Evolutionary conservation across 768 basidiomycete species (phyloP).

Genomic region (Chalciporus piperatus): DNA sequence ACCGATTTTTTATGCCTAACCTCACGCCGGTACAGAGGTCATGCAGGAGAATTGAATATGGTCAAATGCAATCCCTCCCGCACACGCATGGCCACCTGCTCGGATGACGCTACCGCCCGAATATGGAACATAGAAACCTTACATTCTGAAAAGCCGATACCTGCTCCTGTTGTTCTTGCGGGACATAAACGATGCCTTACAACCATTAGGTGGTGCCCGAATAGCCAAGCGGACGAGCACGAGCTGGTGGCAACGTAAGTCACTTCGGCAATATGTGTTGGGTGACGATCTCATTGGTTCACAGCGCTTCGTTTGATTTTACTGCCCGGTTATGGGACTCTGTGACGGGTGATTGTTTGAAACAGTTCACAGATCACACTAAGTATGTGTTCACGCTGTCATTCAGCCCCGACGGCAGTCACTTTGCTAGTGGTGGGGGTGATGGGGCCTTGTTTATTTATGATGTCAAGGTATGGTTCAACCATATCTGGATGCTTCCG

Average conservation of each 20-base stretch:
- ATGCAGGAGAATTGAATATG: constrained; percentile 75
- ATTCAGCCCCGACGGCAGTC: constrained; percentile 72
- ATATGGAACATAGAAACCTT: constrained; percentile 68
- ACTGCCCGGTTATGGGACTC: constrained; percentile 85
- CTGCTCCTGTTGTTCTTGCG: constrained; percentile 39
- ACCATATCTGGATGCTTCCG: not conserved
- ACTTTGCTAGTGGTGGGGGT: constrained; percentile 73
- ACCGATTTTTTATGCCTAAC: not conserved
- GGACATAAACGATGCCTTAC: constrained; percentile 70
- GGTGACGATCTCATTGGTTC: constrained; percentile 2
- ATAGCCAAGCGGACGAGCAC: constrained; percentile 43
- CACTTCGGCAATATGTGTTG: not conserved
- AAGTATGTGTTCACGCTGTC: constrained; percentile 69
- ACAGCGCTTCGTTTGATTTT: constrained; percentile 75
- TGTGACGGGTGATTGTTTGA: constrained; percentile 69
- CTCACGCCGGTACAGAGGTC: constrained; percentile 48
- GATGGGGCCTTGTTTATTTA: constrained; percentile 79
- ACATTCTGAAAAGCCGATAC: constrained; percentile 23
- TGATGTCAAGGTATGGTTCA: constrained; percentile 53
- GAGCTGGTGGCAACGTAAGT: constrained; percentile 73
- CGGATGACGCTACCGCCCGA: constrained; percentile 76
- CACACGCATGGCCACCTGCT: constrained; percentile 74
- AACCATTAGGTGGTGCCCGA: constrained; percentile 68
- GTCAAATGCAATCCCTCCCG: constrained; percentile 65
- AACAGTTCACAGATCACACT: constrained; percentile 68